phyloP scores from a whole-genome alignment of 2,329 filamentous ascomycete genomes.

The Aspergillus floridensis region DNA sequence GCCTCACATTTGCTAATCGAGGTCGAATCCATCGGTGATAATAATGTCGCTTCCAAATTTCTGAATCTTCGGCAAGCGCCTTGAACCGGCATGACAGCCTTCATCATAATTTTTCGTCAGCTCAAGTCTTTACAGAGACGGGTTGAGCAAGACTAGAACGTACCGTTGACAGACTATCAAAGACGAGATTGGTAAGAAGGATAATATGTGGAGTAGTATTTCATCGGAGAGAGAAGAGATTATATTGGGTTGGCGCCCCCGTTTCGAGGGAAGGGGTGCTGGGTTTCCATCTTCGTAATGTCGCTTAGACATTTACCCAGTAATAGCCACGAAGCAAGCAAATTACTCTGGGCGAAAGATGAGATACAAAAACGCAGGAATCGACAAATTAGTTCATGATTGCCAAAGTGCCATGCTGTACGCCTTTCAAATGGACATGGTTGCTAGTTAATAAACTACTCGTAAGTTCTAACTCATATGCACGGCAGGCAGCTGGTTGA shows the following conservation, averaged over 20 bases:
- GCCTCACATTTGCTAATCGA: slow-evolving; percentile 67
- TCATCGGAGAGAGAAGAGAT: slow-evolving; percentile 76
- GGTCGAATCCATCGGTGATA: slow-evolving; percentile 82
- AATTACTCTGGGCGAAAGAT: no score
- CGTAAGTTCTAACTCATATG: no score
- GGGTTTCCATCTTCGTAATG: slow-evolving; percentile 17
- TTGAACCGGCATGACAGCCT: slow-evolving; percentile 68
- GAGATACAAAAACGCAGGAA: no score
- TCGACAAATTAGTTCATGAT: no score
- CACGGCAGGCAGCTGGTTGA: no score
- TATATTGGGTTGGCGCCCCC: slow-evolving; percentile 30
- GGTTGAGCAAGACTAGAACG: slow-evolving; percentile 4
- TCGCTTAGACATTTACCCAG: slow-evolving; percentile 36
- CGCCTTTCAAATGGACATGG: neutral
- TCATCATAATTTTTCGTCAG: neutral
- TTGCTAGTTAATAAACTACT: no score
- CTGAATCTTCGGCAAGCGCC: slow-evolving; percentile 71
- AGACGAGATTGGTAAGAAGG: slow-evolving; percentile 67
- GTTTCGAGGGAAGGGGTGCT: slow-evolving; percentile 43
- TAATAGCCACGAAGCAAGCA: neutral
- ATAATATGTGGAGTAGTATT: slow-evolving; percentile 78
- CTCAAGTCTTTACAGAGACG: neutral
- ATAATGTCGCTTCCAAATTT: slow-evolving; percentile 88
- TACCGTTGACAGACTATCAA: slow-evolving; percentile 65
- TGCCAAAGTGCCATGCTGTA: neutral